Evolutionary conservation across 805 yeast genomes (phyloP), one percentile per base, ranked within the genome.

Genomic region (Lipomyces yamanashiensis): DNA sequence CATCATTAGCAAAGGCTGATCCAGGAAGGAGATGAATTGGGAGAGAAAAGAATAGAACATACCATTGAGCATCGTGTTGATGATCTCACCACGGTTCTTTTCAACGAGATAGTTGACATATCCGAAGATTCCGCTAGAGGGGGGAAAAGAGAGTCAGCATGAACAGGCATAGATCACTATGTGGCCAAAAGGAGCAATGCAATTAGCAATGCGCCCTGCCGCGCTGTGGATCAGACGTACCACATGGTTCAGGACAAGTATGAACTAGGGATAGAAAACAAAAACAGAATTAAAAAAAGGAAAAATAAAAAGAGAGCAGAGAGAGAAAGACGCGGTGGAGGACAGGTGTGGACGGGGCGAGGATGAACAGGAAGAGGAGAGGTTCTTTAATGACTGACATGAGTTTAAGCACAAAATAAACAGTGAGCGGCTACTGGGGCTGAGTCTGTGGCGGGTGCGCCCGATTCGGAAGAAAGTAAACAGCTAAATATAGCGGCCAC

Each of bases 21-120:
- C 37, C 41, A 39, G 41, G 41, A 28, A 28, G 5, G 28, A 28
- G 28, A 8, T 41, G 45, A 10, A n/a, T 7, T 15, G n/a, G 4
- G 23, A 50, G 28, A 19, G 33, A 7, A 23, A n/a, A 13, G 21
- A 13, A 39, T 19, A 2, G 15, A 17, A 36, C 64, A 88, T 81
- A 68, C 97, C 97, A 72, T 92, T 97, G 56, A 93, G 83, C 69
- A 95, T 84, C 64, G 92, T 91, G 76, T 88, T 90, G 67, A 93
- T 82, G 77, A 95, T 92, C 73, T 93, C 97, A 54, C 96, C 98
- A 78, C 98, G 84, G 59, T 92, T 82, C 76, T 86, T 90, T 71
- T 92, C 97, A 63, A 91, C 97, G 75, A 93, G 84, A 77, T 90
- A 95, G 84, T 95, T 95, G 72, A 95, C 92, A 79, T 95, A 95